A percentile compares a stretch with the other conserved stretches of the same genome.
phyloP scores from a whole-genome alignment of 179 eudicot species.

The Patellifolia procumbens region DNA sequence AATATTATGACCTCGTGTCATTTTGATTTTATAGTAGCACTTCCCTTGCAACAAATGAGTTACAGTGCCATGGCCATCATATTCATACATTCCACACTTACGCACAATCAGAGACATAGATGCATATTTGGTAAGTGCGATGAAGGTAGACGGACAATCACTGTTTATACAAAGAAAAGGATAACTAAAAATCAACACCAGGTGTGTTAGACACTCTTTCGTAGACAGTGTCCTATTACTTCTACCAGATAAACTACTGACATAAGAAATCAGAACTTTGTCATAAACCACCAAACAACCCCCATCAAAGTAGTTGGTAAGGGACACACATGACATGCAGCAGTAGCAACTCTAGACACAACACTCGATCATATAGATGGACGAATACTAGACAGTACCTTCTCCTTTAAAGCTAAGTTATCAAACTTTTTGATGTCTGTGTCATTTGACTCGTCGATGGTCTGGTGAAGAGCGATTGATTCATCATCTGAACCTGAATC shows the following conservation, averaged over 20 bases:
- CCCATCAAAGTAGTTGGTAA: background rate
- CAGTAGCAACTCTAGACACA: background rate
- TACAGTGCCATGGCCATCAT: background rate
- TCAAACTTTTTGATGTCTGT: constrained; percentile 36
- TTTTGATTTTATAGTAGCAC: background rate
- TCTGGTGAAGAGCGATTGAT: constrained; percentile 30
- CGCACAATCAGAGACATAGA: background rate
- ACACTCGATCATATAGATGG: background rate
- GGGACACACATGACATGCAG: background rate
- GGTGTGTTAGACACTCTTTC: background rate
- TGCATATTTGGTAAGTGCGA: background rate
- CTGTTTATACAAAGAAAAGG: background rate
- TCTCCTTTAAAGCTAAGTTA: constrained; percentile 46
- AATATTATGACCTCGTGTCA: background rate
- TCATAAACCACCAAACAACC: background rate
- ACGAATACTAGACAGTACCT: constrained; percentile 42
- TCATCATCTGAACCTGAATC: constrained; percentile 47
- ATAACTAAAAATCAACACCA: background rate
- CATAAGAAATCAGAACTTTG: background rate
- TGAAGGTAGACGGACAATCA: background rate
- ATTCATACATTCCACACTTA: background rate
- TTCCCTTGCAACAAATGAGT: background rate
- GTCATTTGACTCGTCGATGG: constrained; percentile 35
- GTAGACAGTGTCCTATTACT: background rate
- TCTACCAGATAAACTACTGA: background rate